phyloP scores from a whole-genome alignment of 1,139 yeast species.

The Sugiyamaella grinbergsii region DNA sequence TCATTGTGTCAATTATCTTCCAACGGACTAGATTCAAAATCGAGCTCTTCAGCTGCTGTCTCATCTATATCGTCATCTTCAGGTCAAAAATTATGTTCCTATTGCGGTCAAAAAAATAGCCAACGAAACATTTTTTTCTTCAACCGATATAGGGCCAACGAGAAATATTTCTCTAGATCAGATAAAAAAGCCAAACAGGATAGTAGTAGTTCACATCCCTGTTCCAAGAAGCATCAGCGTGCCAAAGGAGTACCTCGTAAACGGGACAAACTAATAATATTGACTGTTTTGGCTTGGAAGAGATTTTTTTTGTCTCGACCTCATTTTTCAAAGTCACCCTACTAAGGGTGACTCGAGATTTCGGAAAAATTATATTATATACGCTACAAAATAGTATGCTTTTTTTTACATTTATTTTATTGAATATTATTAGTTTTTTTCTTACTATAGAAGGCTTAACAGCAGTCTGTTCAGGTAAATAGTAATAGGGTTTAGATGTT shows the following conservation, averaged over 20 bases:
- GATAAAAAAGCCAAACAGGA: too few species aligned
- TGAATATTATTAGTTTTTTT: too few species aligned
- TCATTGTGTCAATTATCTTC: background rate
- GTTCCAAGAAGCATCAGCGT: background rate
- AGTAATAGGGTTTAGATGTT: too few species aligned
- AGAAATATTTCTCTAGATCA: too few species aligned
- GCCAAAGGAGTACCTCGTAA: slow-evolving; percentile 10
- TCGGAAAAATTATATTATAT: background rate
- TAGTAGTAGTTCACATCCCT: too few species aligned
- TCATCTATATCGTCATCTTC: background rate
- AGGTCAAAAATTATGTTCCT: too few species aligned
- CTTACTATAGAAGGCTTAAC: too few species aligned
- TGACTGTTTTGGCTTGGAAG: slow-evolving; percentile 12
- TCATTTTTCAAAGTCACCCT: slow-evolving; percentile 6
- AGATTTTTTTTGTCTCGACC: slow-evolving; percentile 3
- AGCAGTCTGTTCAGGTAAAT: too few species aligned
- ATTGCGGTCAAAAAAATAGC: background rate
- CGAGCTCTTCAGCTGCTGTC: background rate
- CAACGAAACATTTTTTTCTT: background rate
- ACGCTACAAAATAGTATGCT: background rate
- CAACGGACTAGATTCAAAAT: background rate
- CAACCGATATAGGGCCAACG: background rate
- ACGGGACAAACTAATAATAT: slow-evolving; percentile 15
- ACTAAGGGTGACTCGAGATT: background rate
- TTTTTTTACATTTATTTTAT: too few species aligned